These are phyloP conservation scores for Cyberlindnera saturnus DNA, from an alignment of 805 yeast species.

Conservation along the genomic window DNA sequence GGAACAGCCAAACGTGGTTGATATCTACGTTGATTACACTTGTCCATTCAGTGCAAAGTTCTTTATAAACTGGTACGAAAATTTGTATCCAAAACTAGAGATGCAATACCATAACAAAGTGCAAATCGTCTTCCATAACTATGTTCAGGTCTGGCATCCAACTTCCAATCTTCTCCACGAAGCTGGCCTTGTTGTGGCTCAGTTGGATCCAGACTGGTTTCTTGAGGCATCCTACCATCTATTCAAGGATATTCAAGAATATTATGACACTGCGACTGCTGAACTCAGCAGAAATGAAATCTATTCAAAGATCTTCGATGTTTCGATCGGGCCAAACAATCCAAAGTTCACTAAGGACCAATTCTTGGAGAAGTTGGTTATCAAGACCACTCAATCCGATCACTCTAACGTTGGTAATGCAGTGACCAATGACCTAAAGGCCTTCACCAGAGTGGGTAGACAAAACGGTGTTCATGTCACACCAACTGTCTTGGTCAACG, in stretches of 20 bases:
- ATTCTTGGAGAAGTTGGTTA: constrained; percentile 26
- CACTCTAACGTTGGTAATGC: constrained; percentile 52
- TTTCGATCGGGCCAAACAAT: constrained; percentile 39
- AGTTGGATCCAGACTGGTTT: constrained; percentile 44
- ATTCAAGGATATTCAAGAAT: constrained; percentile 47
- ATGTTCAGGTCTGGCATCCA: constrained; percentile 91
- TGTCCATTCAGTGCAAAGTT: constrained; percentile 71
- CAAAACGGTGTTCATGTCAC: constrained; percentile 81
- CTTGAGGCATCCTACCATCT: constrained; percentile 52
- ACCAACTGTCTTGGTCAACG: constrained; percentile 71
- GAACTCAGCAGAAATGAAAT: constrained; percentile 50
- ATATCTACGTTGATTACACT: constrained; percentile 66
- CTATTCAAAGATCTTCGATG: constrained; percentile 44
- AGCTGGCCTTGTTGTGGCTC: constrained; percentile 64
- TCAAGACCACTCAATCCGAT: constrained; percentile 19
- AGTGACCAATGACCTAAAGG: constrained; percentile 59
- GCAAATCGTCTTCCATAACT: constrained; percentile 61
- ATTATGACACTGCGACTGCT: constrained; percentile 56
- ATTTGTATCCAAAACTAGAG: constrained; percentile 48
- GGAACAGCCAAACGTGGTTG: constrained; percentile 36
- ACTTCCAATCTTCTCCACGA: constrained; percentile 64
- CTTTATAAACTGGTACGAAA: constrained; percentile 46
- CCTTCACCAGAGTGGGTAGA: constrained; percentile 65
- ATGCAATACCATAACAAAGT: constrained; percentile 41
- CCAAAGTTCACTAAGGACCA: constrained; percentile 22